Base-by-base conservation (phyloP, 116 monocot genomes). In the Posidonia oceanica region DNA sequence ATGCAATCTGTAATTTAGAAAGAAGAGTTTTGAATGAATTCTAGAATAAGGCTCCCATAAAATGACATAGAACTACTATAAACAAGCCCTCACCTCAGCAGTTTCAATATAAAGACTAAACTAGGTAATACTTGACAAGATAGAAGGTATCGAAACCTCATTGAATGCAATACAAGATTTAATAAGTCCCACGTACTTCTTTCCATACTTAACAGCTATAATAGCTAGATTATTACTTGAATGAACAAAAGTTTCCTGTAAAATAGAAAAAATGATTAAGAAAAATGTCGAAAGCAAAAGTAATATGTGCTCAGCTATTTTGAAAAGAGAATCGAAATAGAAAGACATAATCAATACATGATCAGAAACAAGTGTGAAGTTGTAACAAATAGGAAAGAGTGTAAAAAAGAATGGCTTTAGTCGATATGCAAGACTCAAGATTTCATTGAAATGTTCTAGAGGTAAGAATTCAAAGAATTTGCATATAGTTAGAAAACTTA, bases 61-160 rank as follows among this genome's bases (percentile, higher is more conserved):
- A 59, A 21, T 40, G 22, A 54, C 17, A n/a, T n/a, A 69, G 2
- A 54, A 54, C 53, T 15, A 38, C 16, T 39, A 1, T n/a, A 62
- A 39, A 29, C 29, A 29, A 61, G 10, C 44, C 66, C 14, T 18
- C 44, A 83, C 83, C 83, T 83, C 83, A 39, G 83, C 76, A 74
- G 83, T 79, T 62, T 79, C 83, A 61, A 83, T 59, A 72, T 71
- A 83, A 59, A 83, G 78, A 72, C 56, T 73, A 61, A 79, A 42
- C 39, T 76, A 66, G 69, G 60, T 66, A 36, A 70, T 40, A 54
- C 23, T 57, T 21, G 64, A 17, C 12, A 64, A 75, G 61, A 79
- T 74, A 38, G 79, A 83, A 54, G 83, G 83, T 54, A 83, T 83
- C 67, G 83, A 76, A 38, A 76, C 76, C 71, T 83, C 83, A 83